These are phyloP conservation scores for Corymbia citriodora DNA, from an alignment of 441 rosid species.

Conservation along the genomic window DNA sequence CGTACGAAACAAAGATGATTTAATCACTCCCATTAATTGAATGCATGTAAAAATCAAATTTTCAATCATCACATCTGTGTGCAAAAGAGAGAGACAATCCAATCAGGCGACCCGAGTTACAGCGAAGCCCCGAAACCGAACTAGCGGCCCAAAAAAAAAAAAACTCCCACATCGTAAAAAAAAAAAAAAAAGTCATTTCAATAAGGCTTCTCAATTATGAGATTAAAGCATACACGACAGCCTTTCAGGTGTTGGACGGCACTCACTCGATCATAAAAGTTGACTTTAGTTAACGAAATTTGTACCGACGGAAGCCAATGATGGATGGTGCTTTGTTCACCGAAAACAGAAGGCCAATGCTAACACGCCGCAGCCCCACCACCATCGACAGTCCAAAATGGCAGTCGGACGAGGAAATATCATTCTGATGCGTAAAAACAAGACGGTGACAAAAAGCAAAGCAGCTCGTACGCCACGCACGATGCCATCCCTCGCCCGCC, in stretches of 20 bases:
- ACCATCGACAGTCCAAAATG: background rate
- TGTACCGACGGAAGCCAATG: background rate
- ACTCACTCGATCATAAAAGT: background rate
- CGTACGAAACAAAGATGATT: background rate
- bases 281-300: background rate
- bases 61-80: background rate
- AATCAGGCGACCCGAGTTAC: background rate
- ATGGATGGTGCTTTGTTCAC: background rate
- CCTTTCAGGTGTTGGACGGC: background rate
- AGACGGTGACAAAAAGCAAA: background rate
- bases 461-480: accelerated
- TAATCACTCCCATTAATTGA: background rate
- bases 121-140: background rate
- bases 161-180: background rate
- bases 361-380: background rate
- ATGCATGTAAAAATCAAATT: background rate
- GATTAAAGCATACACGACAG: background rate
- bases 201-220: background rate
- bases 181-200: background rate
- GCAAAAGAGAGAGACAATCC: background rate
- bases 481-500: background rate
- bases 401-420: background rate
- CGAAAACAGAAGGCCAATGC: background rate
- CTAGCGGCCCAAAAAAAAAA: background rate
- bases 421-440: background rate